Conservation (phyloP, 1,284 basidiomycete genomes). For the Schizopora paradoxa region DNA sequence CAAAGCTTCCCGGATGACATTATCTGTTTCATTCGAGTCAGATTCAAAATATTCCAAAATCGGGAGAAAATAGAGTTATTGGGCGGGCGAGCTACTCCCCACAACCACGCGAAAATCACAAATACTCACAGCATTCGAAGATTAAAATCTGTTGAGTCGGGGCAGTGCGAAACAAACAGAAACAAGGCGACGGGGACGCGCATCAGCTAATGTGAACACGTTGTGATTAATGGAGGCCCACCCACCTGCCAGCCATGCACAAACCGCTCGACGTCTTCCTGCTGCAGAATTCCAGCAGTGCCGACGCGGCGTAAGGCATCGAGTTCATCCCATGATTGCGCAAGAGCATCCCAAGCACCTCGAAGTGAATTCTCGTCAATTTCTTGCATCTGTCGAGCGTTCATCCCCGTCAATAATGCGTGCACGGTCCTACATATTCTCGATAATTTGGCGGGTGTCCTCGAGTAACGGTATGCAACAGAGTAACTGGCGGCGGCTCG, state of each 20-base stretch:
- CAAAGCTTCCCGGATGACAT: conserved; percentile 58
- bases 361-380: conserved; percentile 60
- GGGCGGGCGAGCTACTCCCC: conserved; percentile 4
- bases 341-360: conserved; percentile 76
- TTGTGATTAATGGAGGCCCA: conserved; percentile 10
- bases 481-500: conserved; percentile 31
- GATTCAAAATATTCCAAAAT: background rate
- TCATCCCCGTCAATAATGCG: conserved; percentile 64
- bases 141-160: conserved; percentile 61
- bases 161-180: too few species aligned
- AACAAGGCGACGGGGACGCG: background rate
- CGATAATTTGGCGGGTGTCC: conserved; percentile 65
- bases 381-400: conserved; percentile 53
- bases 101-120: background rate
- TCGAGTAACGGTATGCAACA: conserved; percentile 39
- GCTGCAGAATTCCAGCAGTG: conserved; percentile 37
- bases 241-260: conserved; percentile 65
- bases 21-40: conserved; percentile 38
- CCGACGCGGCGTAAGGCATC: conserved; percentile 49
- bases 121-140: conserved; percentile 67
- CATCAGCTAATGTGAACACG: background rate
- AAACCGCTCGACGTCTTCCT: conserved; percentile 60
- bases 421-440: conserved; percentile 73
- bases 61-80: conserved; percentile 16
- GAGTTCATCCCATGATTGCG: conserved; percentile 76